These are phyloP conservation scores for Rhododendron vialii DNA, from an alignment of 148 eudicot species.

Conservation along the genomic window DNA sequence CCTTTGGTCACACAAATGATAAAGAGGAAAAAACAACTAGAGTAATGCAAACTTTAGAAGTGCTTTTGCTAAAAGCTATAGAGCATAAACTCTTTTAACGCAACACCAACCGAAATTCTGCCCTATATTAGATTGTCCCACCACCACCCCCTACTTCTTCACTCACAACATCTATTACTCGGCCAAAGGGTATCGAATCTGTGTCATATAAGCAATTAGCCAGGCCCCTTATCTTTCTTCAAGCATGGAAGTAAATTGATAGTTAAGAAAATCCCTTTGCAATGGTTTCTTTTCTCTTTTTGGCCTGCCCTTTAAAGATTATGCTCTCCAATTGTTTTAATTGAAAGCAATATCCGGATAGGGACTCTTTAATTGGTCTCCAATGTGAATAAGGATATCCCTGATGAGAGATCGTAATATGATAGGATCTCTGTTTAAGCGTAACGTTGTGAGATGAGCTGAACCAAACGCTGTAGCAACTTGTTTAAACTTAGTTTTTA, in stretches of 20 bases:
- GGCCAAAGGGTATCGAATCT: conserved; percentile 32
- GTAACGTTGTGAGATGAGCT: not conserved
- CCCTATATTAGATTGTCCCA: conserved; percentile 20
- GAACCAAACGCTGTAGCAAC: not conserved
- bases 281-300: conserved; percentile 10
- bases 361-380: not conserved
- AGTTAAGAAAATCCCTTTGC: not conserved
- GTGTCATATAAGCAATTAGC: not conserved
- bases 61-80: conserved; percentile 29
- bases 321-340: not conserved
- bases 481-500: not conserved
- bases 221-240: conserved; percentile 7
- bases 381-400: not conserved
- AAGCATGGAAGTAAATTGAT: not conserved
- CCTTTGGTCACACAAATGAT: conserved; percentile 23
- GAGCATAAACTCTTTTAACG: conserved; percentile 15
- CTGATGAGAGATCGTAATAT: not conserved
- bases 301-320: conserved; percentile 14
- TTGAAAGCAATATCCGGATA: not conserved
- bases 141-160: conserved; percentile 14
- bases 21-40: conserved; percentile 13
- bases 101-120: conserved; percentile 25
- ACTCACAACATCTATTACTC: conserved; percentile 22
- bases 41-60: conserved; percentile 21
- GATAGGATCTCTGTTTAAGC: not conserved